A percentile compares a stretch with the other conserved stretches of the same genome.
phyloP scores from a whole-genome alignment of 2,329 filamentous ascomycete genomes.

The Aspergillus calidoustus region DNA sequence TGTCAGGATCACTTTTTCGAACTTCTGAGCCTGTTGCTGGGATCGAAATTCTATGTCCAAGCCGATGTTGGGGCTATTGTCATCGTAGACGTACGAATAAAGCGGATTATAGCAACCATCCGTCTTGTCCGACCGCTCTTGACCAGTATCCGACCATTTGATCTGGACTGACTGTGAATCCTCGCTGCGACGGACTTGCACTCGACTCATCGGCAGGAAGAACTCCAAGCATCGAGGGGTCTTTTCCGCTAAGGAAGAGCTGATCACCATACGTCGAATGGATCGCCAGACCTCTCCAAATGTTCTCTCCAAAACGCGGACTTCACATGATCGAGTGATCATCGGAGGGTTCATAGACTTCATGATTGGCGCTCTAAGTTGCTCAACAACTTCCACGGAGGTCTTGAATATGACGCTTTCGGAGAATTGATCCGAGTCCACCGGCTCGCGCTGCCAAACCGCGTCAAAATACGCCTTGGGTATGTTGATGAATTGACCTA shows the following conservation, averaged over 20 bases:
- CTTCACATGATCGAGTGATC: constrained; percentile 33
- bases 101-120: constrained; percentile 37
- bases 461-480: constrained; percentile 38
- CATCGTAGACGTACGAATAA: constrained; percentile 37
- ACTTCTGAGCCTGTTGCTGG: constrained; percentile 28
- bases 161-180: constrained; percentile 29
- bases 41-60: constrained; percentile 31
- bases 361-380: constrained; percentile 36
- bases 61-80: constrained; percentile 35
- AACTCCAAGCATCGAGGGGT: constrained; percentile 32
- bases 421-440: constrained; percentile 33
- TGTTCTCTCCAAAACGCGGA: constrained; percentile 37
- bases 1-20: constrained; percentile 33
- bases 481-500: constrained; percentile 36
- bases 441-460: constrained; percentile 35
- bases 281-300: constrained; percentile 36
- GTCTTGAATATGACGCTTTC: constrained; percentile 35
- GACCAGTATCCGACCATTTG: constrained; percentile 39
- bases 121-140: constrained; percentile 32
- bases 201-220: constrained; percentile 36
- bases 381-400: constrained; percentile 35
- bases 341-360: constrained; percentile 33
- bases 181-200: constrained; percentile 32
- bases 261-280: constrained; percentile 37
- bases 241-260: constrained; percentile 33